Evolutionary conservation across 2,329 filamentous ascomycete genomes (phyloP), one percentile per base, ranked within the genome.

Genomic region (Pyrenophora teres): DNA sequence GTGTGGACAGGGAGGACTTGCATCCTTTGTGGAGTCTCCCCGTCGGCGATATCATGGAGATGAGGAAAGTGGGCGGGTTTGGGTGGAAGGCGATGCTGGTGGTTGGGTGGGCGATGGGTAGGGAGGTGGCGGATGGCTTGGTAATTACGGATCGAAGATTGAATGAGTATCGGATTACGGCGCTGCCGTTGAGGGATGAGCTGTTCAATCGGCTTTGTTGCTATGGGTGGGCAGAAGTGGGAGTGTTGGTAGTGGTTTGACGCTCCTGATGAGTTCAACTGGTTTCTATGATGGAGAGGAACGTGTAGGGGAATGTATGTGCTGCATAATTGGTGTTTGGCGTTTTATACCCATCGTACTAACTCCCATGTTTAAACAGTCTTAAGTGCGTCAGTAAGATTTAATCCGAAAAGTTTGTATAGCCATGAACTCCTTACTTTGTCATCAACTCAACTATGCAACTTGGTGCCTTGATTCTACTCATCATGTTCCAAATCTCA

Each of bases 71-170:
- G 1, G 90, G 90, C 4, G 90, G 90, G 0, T 78, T 92, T 31
- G 89, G 90, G 0, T 95, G 90, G 90, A 95, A 94, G 74, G 85
- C 86, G 1, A 93, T 91, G 76, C 75, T 94, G 42, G 81, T 94
- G 1, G 88, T 94, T 0, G 89, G 90, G 0, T 91, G 90, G 89
- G 86, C 88, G 0, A 81, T 90, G 64, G 83, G 85, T 0, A 80
- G 85, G 40, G 86, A 92, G 70, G 84, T 94, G 25, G 84, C 87
- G 0, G 90, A 94, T 75, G 89, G 89, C 0, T 62, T 95, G 59
- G 80, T 89, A 58, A 83, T 93, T 57, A 77, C 77, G 21, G 84
- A 85, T n/a, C 78, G 77, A 46, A 74, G 74, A 12, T 83, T 87
- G 0, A 74, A 81, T 13, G 77, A 81, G 19, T 82, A 80, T 52